These are phyloP conservation scores for Marasmius oreades DNA, from an alignment of 1,284 basidiomycete genomes.

Conservation along the genomic window DNA sequence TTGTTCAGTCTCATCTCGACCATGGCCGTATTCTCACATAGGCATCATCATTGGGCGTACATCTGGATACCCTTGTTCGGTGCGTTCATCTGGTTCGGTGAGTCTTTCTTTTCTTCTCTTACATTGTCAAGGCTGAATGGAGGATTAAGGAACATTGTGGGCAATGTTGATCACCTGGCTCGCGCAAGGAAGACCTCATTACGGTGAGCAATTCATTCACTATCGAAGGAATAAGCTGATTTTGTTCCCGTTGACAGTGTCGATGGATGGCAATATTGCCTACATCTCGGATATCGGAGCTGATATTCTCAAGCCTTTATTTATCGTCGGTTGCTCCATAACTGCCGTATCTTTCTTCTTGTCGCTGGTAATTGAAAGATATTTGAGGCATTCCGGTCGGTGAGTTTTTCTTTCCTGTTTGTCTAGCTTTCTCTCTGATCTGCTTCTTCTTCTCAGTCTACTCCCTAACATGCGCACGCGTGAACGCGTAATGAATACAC, in stretches of 20 bases:
- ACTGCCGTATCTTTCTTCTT: slow-evolving; percentile 61
- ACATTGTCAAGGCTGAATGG: too few species aligned
- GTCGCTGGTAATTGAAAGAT: slow-evolving; percentile 55
- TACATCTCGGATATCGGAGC: slow-evolving; percentile 77
- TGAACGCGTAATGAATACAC: slow-evolving; percentile 48
- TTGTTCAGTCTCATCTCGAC: too few species aligned
- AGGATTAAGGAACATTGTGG: slow-evolving; percentile 46
- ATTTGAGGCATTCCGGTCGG: slow-evolving; percentile 61
- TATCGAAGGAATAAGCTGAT: not conserved
- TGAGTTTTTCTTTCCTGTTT: slow-evolving; percentile 20
- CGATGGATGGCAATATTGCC: slow-evolving; percentile 51
- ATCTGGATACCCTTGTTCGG: slow-evolving; percentile 60
- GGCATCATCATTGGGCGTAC: slow-evolving; percentile 53
- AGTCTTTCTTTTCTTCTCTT: slow-evolving; percentile 16
- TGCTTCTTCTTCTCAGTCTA: slow-evolving; percentile 36
- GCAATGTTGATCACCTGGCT: slow-evolving; percentile 69
- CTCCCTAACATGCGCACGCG: slow-evolving; percentile 52
- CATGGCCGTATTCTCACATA: slow-evolving; percentile 21
- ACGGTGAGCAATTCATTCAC: slow-evolving; percentile 23
- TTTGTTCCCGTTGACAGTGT: slow-evolving; percentile 12
- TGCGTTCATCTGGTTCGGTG: slow-evolving; percentile 63
- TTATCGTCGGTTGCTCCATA: slow-evolving; percentile 57
- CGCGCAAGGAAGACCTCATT: slow-evolving; percentile 43
- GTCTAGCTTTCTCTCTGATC: slow-evolving; percentile 2
- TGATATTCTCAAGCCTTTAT: slow-evolving; percentile 66